These are phyloP conservation scores for Creolimax fragrantissima DNA, from an alignment of 78 protist species.

Conservation along the genomic window DNA sequence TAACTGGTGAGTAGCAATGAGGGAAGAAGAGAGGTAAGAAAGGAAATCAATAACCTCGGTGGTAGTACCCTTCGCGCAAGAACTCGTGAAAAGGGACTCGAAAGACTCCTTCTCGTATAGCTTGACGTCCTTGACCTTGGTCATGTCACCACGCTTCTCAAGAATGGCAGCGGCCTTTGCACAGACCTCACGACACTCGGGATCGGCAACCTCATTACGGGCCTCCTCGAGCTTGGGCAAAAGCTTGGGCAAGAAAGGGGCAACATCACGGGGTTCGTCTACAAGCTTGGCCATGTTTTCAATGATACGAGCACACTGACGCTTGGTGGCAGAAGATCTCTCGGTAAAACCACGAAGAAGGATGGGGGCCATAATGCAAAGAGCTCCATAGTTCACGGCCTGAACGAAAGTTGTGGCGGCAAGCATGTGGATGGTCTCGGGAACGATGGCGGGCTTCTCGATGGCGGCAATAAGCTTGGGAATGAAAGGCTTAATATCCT, in stretches of 20 bases:
- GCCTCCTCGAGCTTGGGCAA: slow-evolving; percentile 45
- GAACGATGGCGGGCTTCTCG: slow-evolving; percentile 27
- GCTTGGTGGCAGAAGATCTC: slow-evolving; percentile 22
- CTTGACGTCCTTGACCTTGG: background rate
- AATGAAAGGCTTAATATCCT: slow-evolving; percentile 37
- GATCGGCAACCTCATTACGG: slow-evolving; percentile 42
- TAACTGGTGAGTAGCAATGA: background rate
- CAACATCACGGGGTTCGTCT: slow-evolving; percentile 47
- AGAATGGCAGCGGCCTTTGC: slow-evolving; percentile 5
- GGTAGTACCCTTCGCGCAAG: background rate
- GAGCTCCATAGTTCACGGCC: slow-evolving; percentile 35
- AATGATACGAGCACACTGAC: slow-evolving; percentile 41
- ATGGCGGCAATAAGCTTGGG: slow-evolving; percentile 36
- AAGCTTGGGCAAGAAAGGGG: slow-evolving; percentile 52
- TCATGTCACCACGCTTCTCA: background rate
- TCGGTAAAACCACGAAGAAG: slow-evolving; percentile 45
- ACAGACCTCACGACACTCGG: slow-evolving; percentile 55
- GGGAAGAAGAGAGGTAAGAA: background rate
- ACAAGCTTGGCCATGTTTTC: slow-evolving; percentile 57
- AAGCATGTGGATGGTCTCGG: slow-evolving; percentile 47
- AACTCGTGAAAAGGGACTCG: background rate
- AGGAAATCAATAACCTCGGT: background rate
- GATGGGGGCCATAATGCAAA: slow-evolving; percentile 37
- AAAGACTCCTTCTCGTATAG: background rate
- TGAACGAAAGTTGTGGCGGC: slow-evolving; percentile 49